phyloP scores from a whole-genome alignment of 2,329 filamentous ascomycete genomes.

The Akanthomyces muscarius region DNA sequence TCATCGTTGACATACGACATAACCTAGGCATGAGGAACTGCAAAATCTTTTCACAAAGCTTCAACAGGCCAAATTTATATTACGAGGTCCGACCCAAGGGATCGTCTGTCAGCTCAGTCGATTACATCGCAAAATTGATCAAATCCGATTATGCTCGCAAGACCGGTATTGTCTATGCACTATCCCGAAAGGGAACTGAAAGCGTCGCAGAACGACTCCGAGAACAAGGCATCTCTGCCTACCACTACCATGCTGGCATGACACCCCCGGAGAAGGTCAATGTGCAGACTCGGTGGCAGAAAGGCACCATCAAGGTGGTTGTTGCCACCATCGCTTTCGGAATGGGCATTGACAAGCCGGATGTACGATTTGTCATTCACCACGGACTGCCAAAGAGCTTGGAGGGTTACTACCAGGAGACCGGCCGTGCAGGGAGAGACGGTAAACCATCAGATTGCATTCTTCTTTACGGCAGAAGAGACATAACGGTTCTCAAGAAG shows the following conservation, averaged over 20 bases:
- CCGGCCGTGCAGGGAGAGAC: slow-evolving; percentile 88
- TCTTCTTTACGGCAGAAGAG: slow-evolving; percentile 79
- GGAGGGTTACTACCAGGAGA: slow-evolving; percentile 98
- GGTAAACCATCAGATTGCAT: slow-evolving; percentile 84
- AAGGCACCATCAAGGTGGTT: slow-evolving; percentile 75
- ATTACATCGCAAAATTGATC: slow-evolving; percentile 62
- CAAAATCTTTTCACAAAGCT: slow-evolving; percentile 82
- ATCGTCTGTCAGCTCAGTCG: slow-evolving; percentile 44
- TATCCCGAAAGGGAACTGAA: slow-evolving; percentile 81
- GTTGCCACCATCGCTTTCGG: slow-evolving; percentile 98
- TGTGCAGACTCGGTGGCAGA: slow-evolving; percentile 80
- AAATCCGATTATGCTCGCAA: slow-evolving; percentile 63
- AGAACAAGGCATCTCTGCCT: slow-evolving; percentile 63
- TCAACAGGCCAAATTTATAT: slow-evolving; percentile 91
- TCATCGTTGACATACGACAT: slow-evolving; percentile 85
- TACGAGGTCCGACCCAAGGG: slow-evolving; percentile 79
- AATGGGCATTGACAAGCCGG: slow-evolving; percentile 99
- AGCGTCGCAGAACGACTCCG: slow-evolving; percentile 68
- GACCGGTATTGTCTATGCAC: slow-evolving; percentile 89
- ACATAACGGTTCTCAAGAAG: slow-evolving; percentile 67
- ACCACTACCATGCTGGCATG: slow-evolving; percentile 84
- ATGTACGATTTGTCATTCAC: slow-evolving; percentile 95
- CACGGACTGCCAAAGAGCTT: slow-evolving; percentile 89
- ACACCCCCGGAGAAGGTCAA: slow-evolving; percentile 60
- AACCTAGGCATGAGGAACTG: slow-evolving; percentile 82